Conservation (phyloP, 257 asterid species). For the Dorcoceras hygrometricum region DNA sequence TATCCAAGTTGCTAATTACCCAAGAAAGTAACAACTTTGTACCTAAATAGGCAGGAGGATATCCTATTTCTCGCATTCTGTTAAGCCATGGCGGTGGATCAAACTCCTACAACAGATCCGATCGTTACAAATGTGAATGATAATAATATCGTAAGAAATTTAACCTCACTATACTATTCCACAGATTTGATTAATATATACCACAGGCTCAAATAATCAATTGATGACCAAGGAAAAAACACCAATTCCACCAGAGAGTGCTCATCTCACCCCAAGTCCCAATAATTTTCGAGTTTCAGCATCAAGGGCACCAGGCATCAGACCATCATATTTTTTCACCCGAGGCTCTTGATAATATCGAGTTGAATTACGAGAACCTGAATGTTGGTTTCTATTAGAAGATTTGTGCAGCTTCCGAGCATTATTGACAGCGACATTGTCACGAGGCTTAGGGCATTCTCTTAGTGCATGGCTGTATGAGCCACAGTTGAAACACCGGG, state of each 20-base stretch:
- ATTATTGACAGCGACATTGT: slow-evolving; percentile 68
- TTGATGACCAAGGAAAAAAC: slow-evolving; percentile 5
- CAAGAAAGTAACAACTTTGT: slow-evolving; percentile 4
- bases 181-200: neutral
- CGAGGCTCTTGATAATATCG: slow-evolving; percentile 82
- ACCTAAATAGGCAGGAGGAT: slow-evolving; percentile 98
- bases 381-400: slow-evolving; percentile 47
- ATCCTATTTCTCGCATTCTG: slow-evolving; percentile 96
- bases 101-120: slow-evolving; percentile 50
- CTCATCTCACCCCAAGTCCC: slow-evolving; percentile 80
- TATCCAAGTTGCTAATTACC: neutral
- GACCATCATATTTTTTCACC: slow-evolving; percentile 84
- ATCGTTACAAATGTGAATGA: neutral
- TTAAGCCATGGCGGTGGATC: slow-evolving; percentile 99
- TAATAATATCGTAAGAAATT: neutral
- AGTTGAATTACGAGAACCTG: slow-evolving; percentile 62
- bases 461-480: slow-evolving; percentile 83
- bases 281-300: slow-evolving; percentile 72
- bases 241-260: slow-evolving; percentile 13
- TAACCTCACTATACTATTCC: slow-evolving; percentile 2
- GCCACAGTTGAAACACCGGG: slow-evolving; percentile 96
- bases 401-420: slow-evolving; percentile 82
- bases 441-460: slow-evolving; percentile 94
- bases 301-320: slow-evolving; percentile 82
- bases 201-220: neutral